Evolutionary conservation across 306 rosid genomes (phyloP).

Genomic region (Cicer chorassanicum): DNA sequence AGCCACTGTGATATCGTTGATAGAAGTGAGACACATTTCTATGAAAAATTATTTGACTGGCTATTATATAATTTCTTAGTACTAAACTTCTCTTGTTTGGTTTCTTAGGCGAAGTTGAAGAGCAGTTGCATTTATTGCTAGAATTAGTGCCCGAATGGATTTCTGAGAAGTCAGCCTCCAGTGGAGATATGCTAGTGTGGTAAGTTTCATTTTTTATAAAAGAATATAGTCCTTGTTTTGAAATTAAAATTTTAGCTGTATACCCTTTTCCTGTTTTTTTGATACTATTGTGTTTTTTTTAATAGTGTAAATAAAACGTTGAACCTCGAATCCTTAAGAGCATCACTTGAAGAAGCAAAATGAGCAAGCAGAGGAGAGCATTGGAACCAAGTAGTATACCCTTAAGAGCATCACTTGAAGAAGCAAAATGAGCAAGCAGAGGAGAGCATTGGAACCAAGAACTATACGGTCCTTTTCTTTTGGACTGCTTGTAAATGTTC

Average conservation of each 20-base stretch:
- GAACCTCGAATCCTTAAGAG: constrained; percentile 50
- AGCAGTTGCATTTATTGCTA: constrained; percentile 63
- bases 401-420: constrained; percentile 63
- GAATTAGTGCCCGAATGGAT: constrained; percentile 91
- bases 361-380: constrained; percentile 34
- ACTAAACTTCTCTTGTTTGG: constrained; percentile 38
- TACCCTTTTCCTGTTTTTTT: constrained; percentile 4
- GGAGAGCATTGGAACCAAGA: neutral
- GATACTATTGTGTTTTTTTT: neutral
- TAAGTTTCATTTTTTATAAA: constrained; percentile 44
- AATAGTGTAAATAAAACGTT: constrained; percentile 63
- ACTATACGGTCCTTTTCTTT: constrained; percentile 27
- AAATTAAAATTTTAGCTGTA: neutral
- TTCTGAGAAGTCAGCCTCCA: constrained; percentile 62
- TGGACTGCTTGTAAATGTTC: constrained; percentile 26
- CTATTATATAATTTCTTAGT: neutral
- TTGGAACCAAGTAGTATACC: neutral
- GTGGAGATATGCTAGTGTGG: constrained; percentile 69
- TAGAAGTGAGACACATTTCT: constrained; percentile 60
- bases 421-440: constrained; percentile 55
- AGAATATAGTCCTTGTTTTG: neutral
- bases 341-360: constrained; percentile 70
- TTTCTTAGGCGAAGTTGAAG: constrained; percentile 75
- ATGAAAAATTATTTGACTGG: neutral
- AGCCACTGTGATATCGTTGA: constrained; percentile 58